Percentiles rank a stretch among this genome's conserved stretches.
These are phyloP conservation scores for Citrus maxima DNA, from an alignment of 345 rosid species.

Conservation along the genomic window DNA sequence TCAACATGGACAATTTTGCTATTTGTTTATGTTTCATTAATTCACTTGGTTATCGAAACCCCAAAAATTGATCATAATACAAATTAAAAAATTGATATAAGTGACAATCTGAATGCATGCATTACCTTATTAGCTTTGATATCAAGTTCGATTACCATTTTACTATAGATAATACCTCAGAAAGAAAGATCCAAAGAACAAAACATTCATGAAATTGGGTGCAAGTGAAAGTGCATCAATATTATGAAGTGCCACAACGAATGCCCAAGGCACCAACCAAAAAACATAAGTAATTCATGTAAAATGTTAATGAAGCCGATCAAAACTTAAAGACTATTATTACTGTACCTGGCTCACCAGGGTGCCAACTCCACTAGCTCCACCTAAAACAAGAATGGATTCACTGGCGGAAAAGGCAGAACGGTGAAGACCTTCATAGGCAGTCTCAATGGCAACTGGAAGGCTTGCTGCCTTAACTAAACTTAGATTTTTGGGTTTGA, in stretches of 20 bases:
- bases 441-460: constrained; percentile 83
- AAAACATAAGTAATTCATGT: not conserved
- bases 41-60: not conserved
- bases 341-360: constrained; percentile 70
- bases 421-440: constrained; percentile 71
- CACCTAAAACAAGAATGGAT: constrained; percentile 83
- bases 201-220: too few relatives aligned
- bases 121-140: too few relatives aligned
- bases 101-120: too few relatives aligned
- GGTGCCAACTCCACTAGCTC: constrained; percentile 94
- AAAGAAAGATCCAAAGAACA: too few relatives aligned
- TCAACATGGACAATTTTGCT: not conserved
- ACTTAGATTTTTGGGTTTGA: constrained; percentile 71
- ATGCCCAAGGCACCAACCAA: too few relatives aligned
- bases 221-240: too few relatives aligned
- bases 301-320: not conserved
- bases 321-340: not conserved
- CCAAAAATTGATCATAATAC: not conserved
- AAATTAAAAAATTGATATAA: not conserved
- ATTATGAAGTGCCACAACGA: too few relatives aligned
- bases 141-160: too few relatives aligned
- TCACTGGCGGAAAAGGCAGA: constrained; percentile 71
- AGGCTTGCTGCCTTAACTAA: constrained; percentile 81
- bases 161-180: too few relatives aligned
- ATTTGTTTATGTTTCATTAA: not conserved